Percentiles rank a stretch among this genome's conserved stretches.
Evolutionary conservation across 176 grass and related monocot genomes (phyloP).

Genomic region (Ensete ventricosum): DNA sequence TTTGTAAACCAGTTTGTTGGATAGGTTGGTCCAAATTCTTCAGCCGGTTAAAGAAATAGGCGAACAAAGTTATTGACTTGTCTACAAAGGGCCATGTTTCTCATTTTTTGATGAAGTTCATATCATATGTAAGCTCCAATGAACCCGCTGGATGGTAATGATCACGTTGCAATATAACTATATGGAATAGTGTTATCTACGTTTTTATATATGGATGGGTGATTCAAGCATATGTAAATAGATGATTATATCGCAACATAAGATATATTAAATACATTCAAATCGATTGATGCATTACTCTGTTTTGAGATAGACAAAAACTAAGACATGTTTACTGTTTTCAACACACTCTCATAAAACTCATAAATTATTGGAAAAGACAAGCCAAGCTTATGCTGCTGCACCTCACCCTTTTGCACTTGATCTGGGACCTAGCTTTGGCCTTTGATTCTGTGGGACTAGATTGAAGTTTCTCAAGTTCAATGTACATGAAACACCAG

Average conservation of each 20-base stretch:
- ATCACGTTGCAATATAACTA: neutral
- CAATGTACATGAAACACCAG: neutral
- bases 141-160: neutral
- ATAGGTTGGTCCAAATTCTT: neutral
- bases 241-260: no score
- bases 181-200: no score
- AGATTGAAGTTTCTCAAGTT: neutral
- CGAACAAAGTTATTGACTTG: neutral
- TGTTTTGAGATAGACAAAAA: neutral
- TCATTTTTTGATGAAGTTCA: neutral
- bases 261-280: neutral
- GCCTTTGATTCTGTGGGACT: neutral
- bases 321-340: neutral
- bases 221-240: no score
- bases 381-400: neutral
- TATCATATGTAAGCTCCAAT: neutral
- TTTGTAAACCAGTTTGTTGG: neutral
- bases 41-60: neutral
- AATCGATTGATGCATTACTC: neutral
- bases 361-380: neutral
- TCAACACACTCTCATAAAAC: neutral
- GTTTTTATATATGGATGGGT: no score
- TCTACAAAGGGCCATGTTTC: neutral
- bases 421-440: neutral
- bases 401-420: neutral